Evolutionary conservation across 2,329 filamentous ascomycete species (phyloP).

Genomic region (Neofusicoccum sp.): DNA sequence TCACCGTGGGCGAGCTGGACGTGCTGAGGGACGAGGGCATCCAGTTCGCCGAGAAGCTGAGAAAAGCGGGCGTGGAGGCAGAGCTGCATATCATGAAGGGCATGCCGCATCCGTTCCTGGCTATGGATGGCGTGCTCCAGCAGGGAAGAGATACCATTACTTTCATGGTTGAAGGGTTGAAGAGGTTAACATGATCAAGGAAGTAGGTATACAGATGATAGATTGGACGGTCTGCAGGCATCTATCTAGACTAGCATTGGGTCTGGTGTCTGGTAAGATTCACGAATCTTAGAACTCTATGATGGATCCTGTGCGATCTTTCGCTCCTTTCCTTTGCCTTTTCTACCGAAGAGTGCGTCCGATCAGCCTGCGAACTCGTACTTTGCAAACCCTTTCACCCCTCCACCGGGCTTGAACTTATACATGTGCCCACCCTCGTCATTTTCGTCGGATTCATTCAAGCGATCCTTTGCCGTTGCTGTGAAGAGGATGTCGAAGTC

Average conservation of each 20-base stretch:
- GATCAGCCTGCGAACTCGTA: background rate
- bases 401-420: background rate
- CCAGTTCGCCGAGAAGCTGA: conserved; percentile 33
- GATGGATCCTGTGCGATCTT: no score
- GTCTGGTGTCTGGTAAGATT: no score
- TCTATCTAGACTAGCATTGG: no score
- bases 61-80: conserved; percentile 22
- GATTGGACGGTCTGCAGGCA: background rate
- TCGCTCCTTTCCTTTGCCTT: no score
- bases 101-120: conserved; percentile 19
- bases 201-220: background rate
- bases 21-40: conserved; percentile 38
- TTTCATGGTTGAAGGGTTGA: conserved; percentile 10
- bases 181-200: background rate
- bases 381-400: conserved; percentile 4
- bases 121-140: conserved; percentile 17
- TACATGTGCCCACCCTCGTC: background rate
- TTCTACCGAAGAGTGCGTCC: no score
- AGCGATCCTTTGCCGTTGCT: background rate
- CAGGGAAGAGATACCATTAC: conserved; percentile 14
- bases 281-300: no score
- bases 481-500: background rate
- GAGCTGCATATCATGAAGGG: conserved; percentile 21
- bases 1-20: conserved; percentile 38
- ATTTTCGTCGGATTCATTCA: background rate